Conservation (phyloP, 345 rosid species). For the Linum usitatissimum region DNA sequence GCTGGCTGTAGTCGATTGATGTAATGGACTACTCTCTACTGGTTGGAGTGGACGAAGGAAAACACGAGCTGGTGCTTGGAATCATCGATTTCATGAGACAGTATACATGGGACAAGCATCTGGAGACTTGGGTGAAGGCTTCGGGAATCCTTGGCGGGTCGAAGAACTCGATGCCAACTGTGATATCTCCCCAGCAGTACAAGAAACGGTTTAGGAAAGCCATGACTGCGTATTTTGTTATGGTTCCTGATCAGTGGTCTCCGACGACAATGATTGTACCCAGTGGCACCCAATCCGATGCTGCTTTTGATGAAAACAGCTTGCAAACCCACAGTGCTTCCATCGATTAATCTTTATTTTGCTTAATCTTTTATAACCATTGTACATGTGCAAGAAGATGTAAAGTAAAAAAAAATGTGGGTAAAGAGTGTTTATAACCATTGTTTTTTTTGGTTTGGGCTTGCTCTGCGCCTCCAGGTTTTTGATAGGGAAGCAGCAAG, state of each 20-base stretch:
- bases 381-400: background rate
- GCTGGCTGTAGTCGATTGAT: slow-evolving; percentile 54
- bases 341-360: background rate
- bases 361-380: no score
- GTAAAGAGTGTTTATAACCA: no score
- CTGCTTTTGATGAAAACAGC: background rate
- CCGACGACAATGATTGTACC: slow-evolving; percentile 38
- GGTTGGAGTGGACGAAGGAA: slow-evolving; percentile 91
- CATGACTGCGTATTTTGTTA: slow-evolving; percentile 75
- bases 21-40: slow-evolving; percentile 96
- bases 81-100: slow-evolving; percentile 96
- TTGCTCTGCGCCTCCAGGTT: background rate
- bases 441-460: no score
- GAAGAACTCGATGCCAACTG: slow-evolving; percentile 68
- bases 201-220: slow-evolving; percentile 96
- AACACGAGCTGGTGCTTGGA: slow-evolving; percentile 74
- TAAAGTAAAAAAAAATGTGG: no score
- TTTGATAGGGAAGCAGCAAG: no score
- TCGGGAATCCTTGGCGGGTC: slow-evolving; percentile 91
- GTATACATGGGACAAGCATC: slow-evolving; percentile 97
- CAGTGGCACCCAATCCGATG: slow-evolving; percentile 46
- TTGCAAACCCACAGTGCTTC: background rate
- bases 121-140: slow-evolving; percentile 90
- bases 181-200: slow-evolving; percentile 92
- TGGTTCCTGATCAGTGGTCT: slow-evolving; percentile 97